These are phyloP conservation scores for Arthroderma sp. DNA, from an alignment of 2,329 filamentous ascomycete species.

Conservation along the genomic window DNA sequence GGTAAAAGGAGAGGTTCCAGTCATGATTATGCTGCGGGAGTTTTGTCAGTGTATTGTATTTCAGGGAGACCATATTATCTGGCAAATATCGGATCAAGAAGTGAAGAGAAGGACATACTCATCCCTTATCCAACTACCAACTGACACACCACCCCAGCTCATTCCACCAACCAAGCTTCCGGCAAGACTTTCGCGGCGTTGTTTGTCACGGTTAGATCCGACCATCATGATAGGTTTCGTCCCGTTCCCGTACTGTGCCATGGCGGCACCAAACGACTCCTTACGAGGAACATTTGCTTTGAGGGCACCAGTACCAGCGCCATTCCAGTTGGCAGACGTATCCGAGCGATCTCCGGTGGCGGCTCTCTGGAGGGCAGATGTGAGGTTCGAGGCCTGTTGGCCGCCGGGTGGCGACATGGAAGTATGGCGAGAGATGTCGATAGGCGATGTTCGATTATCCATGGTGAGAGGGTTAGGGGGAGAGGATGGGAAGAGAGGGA, in stretches of 20 bases:
- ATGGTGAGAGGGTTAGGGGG: slow-evolving; percentile 29
- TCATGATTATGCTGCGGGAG: slow-evolving; percentile 68
- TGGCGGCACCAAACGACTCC: slow-evolving; percentile 40
- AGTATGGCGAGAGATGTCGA: slow-evolving; percentile 47
- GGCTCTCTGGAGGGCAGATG: slow-evolving; percentile 44
- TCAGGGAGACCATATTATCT: no score
- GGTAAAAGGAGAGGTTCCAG: slow-evolving; percentile 84
- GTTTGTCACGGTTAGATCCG: slow-evolving; percentile 35
- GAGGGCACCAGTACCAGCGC: slow-evolving; percentile 24
- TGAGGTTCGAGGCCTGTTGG: slow-evolving; percentile 50
- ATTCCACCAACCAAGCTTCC: slow-evolving; percentile 61
- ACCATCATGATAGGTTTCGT: slow-evolving; percentile 49
- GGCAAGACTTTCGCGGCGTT: slow-evolving; percentile 45
- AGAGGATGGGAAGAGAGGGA: slow-evolving; percentile 29
- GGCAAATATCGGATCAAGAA: slow-evolving; percentile 1
- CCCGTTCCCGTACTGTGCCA: slow-evolving; percentile 43
- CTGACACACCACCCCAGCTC: slow-evolving; percentile 94
- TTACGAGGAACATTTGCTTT: slow-evolving; percentile 33
- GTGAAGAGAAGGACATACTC: slow-evolving; percentile 56
- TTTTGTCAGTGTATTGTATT: no score
- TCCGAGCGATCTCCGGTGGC: slow-evolving; percentile 30
- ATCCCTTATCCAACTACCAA: slow-evolving; percentile 93
- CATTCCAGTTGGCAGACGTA: slow-evolving; percentile 32
- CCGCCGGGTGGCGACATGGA: slow-evolving; percentile 44
- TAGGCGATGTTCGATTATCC: slow-evolving; percentile 42